Evolutionary conservation across 257 asterid species (phyloP).

Genomic region (Parsonsia alboflavescens): DNA sequence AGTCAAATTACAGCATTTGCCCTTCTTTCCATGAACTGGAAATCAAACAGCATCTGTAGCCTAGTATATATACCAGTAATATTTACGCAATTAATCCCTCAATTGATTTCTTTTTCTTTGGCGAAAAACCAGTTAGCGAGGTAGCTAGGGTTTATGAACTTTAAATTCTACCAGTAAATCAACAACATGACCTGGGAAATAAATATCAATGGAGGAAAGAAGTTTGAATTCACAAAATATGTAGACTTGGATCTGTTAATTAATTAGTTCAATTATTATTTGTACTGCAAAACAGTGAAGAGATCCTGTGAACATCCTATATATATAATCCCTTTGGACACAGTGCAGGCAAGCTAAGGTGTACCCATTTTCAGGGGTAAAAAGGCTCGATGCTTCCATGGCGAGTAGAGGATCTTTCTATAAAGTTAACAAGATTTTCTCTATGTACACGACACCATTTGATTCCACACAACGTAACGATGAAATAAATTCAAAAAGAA

Average conservation of each 20-base stretch:
- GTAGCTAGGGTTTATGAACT: too few relatives aligned
- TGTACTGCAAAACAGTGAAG: not conserved
- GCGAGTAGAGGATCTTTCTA: conserved; percentile 20
- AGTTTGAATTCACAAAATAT: too few relatives aligned
- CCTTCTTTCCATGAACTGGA: not conserved
- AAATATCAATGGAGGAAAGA: too few relatives aligned
- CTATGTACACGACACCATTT: not conserved
- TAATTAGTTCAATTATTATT: not conserved
- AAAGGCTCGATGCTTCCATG: conserved; percentile 8
- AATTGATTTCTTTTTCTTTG: too few relatives aligned
- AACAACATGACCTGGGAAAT: too few relatives aligned
- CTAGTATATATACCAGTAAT: not conserved
- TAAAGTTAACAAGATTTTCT: conserved; percentile 29
- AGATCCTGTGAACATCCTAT: not conserved
- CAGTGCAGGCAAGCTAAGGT: not conserved
- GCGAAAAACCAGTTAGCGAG: too few relatives aligned
- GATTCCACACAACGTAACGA: conserved; percentile 14
- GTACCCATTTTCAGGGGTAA: not conserved
- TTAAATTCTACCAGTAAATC: too few relatives aligned
- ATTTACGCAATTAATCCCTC: too few relatives aligned
- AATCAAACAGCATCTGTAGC: not conserved
- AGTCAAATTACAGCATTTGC: not conserved
- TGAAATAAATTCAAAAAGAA: not conserved
- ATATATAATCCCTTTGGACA: not conserved
- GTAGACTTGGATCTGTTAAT: not conserved